Evolutionary conservation across 805 yeast genomes (phyloP).

Genomic region (Candida cerambycidarum): DNA sequence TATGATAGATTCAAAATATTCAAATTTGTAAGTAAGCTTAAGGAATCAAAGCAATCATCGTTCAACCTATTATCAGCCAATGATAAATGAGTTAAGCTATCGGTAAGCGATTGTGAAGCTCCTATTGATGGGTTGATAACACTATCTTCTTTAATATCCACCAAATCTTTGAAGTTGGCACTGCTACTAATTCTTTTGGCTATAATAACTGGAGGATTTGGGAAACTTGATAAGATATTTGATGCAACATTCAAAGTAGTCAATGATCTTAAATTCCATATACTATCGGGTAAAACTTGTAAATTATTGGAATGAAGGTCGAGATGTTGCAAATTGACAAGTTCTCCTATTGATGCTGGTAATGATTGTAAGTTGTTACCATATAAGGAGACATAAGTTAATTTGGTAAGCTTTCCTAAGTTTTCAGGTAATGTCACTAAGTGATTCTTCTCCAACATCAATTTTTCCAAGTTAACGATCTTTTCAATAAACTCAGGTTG

Average conservation of each 20-base stretch:
- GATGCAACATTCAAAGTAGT: constrained; percentile 69
- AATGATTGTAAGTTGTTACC: constrained; percentile 72
- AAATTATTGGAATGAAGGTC: constrained; percentile 87
- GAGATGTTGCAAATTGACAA: constrained; percentile 59
- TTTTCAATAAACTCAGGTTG: constrained; percentile 61
- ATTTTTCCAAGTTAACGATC: constrained; percentile 65
- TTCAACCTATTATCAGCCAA: constrained; percentile 81
- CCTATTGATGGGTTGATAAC: background rate
- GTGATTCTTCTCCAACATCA: constrained; percentile 80
- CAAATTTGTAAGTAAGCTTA: constrained; percentile 59
- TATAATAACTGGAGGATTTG: constrained; percentile 46
- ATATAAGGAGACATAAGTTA: constrained; percentile 67
- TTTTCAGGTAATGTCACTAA: constrained; percentile 73
- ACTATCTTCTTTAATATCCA: constrained; percentile 9
- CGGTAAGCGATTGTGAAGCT: constrained; percentile 35
- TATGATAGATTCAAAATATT: constrained; percentile 73
- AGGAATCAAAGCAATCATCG: constrained; percentile 71
- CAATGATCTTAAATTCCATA: constrained; percentile 62
- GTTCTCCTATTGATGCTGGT: constrained; percentile 63
- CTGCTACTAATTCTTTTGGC: constrained; percentile 34
- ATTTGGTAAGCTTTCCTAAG: constrained; percentile 55
- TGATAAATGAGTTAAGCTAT: constrained; percentile 55
- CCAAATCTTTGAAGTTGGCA: constrained; percentile 20
- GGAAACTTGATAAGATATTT: constrained; percentile 61
- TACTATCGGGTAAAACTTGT: constrained; percentile 61